phyloP scores from a whole-genome alignment of 2,329 filamentous ascomycete species.

The Alternaria arbusti region DNA sequence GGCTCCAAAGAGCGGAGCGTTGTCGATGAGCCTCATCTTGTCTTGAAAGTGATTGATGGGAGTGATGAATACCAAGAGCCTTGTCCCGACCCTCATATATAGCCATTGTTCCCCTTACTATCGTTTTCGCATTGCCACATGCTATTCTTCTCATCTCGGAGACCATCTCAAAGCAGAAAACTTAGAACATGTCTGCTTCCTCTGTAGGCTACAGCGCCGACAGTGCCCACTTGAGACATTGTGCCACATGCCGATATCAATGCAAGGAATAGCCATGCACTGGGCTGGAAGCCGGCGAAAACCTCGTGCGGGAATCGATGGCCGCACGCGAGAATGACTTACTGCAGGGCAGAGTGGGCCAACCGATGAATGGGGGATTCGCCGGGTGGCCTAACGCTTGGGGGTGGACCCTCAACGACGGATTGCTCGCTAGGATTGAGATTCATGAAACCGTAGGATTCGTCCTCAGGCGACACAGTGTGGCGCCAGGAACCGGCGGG shows the following conservation, averaged over 20 bases:
- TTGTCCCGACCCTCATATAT: constrained; percentile 2
- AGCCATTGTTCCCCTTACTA: background rate
- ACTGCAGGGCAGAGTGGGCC: constrained; percentile 8
- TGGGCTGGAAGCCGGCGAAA: constrained; percentile 5
- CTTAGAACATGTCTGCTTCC: background rate
- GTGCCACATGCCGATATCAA: background rate
- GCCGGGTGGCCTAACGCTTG: background rate
- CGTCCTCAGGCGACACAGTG: background rate
- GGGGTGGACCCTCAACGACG: background rate
- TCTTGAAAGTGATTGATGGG: background rate
- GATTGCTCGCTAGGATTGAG: background rate
- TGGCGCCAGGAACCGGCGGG: background rate
- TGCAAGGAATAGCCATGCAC: constrained; percentile 4
- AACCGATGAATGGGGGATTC: constrained; percentile 1
- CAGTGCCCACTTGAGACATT: background rate
- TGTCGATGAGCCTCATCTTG: constrained; percentile 12
- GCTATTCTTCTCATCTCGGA: constrained; percentile 5
- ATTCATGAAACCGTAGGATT: background rate
- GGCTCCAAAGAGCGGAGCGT: constrained; percentile 2
- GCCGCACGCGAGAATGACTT: background rate
- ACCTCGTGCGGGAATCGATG: background rate
- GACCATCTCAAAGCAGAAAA: constrained; percentile 2
- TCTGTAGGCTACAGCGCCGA: constrained; percentile 7
- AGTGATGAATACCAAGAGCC: background rate
- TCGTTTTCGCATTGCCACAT: constrained; percentile 2